Base-by-base conservation (phyloP, 352 stramenopile genomes). In the Globisporangium yorkense region DNA sequence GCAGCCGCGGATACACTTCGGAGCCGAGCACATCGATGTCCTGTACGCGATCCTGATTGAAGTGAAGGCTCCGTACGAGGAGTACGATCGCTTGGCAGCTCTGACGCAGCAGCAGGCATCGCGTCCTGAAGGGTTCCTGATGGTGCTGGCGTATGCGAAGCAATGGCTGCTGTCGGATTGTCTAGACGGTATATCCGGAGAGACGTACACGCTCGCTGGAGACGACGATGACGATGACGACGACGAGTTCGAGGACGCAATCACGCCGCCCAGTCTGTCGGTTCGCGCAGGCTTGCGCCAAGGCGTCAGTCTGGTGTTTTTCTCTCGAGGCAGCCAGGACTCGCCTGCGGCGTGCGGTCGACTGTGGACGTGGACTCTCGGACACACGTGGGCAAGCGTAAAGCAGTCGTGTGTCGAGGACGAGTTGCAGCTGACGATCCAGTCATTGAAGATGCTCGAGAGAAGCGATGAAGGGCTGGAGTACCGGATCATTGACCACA, bases 331-430 rank as follows among this genome's bases (percentile, higher is more conserved):
- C 20, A 44, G 33, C 39, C 44, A 56, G 37, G 31, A 55, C 8
- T 7, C 44, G 5, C 6, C 2, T 7, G 29, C 7, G 8, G 37
- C 27, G 41, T 44, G 20, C 3, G 54, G 62, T 50, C 59, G 63
- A 33, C 56, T 77, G 3, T 93, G 84, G 84, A 54, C 74, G 31
- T 92, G 78, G 78, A 67, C 74, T 46, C 51, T 92, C 5, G 80
- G 80, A 9, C 41, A 72, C 15, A 71, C 76, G 13, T 66, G 66
- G 63, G 70, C 60, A 40, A 75, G 75, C 27, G 56, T 93, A 1
- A 92, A 87, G 56, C 85, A 95, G 57, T 92, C 83, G 5, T 95
- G 85, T 46, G 74, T 95, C 8, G 85, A 95, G 66, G 84, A 89
- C 29, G 83, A 95, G 45, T 74, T 92, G 18, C 72, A 88, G 56